Percentiles rank a stretch among this genome's conserved stretches.
Evolutionary conservation across 805 yeast species (phyloP).

Genomic region (Vanderwaltozyma verrucispora): DNA sequence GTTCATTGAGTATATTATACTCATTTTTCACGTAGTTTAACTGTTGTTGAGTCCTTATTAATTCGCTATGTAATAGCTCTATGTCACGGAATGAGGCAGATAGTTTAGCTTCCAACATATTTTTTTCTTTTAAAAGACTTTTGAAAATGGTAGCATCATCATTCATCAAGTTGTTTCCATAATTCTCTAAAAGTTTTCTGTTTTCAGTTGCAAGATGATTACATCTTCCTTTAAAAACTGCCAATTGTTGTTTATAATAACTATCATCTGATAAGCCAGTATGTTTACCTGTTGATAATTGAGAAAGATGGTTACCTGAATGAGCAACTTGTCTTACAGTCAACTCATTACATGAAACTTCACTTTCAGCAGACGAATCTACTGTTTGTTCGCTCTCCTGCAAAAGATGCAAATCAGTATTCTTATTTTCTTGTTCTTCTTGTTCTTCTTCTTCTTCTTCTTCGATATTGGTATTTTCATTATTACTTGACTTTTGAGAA

Average conservation of each 20-base stretch:
- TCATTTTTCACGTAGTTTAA: too few relatives aligned
- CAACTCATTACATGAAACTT: constrained; percentile 1
- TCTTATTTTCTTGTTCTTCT: constrained; percentile 29
- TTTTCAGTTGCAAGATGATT: constrained; percentile 60
- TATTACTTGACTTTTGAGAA: too few relatives aligned
- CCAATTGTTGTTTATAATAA: background rate
- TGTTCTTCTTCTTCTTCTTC: constrained; percentile 20
- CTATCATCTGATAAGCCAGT: background rate
- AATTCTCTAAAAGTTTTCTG: constrained; percentile 42
- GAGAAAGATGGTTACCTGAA: background rate
- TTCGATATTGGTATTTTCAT: too few relatives aligned
- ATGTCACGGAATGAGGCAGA: background rate
- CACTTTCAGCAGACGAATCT: background rate
- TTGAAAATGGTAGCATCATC: background rate
- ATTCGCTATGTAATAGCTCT: background rate
- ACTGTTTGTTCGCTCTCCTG: constrained; percentile 1
- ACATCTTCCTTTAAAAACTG: constrained; percentile 25
- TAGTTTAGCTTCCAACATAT: background rate
- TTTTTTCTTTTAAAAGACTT: constrained; percentile 9
- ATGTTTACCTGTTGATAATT: background rate
- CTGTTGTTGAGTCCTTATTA: background rate
- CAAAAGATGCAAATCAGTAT: too few relatives aligned
- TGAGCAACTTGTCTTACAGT: background rate
- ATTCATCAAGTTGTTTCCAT: background rate
- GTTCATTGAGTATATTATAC: too few relatives aligned